Evolutionary conservation across 495 filamentous ascomycete genomes (phyloP).

Genomic region (Lophium mytilinum): DNA sequence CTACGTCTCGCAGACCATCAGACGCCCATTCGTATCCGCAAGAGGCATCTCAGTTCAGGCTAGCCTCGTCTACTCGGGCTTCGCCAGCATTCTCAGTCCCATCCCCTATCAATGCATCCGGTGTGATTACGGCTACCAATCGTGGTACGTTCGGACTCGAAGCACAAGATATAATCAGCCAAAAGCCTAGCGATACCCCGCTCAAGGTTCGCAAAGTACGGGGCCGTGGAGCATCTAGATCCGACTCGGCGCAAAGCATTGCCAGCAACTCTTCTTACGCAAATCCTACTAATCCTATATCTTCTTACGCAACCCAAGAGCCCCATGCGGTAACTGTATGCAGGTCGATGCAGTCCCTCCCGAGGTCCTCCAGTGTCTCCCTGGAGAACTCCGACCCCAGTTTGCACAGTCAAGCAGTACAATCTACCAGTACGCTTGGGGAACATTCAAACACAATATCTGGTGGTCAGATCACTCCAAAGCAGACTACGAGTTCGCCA

Average conservation of each 20-base stretch:
- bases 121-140: too few species aligned
- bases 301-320: not conserved
- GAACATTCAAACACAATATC: not conserved
- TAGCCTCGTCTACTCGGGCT: too few species aligned
- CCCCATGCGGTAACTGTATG: not conserved
- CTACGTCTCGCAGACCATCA: too few species aligned
- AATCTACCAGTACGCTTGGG: not conserved
- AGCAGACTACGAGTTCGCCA: not conserved
- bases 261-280: not conserved
- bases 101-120: too few species aligned
- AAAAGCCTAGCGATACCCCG: constrained; percentile 11
- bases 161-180: not conserved
- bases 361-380: not conserved
- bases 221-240: not conserved
- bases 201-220: constrained; percentile 25
- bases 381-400: not conserved
- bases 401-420: not conserved
- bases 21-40: too few species aligned
- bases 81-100: too few species aligned
- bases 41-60: too few species aligned
- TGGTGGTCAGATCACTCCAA: not conserved
- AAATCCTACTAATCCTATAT: not conserved
- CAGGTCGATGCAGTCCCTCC: not conserved
- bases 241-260: not conserved
- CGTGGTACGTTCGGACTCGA: not conserved